A percentile compares a stretch with the other conserved stretches of the same genome.
These are phyloP conservation scores for Capronia americana DNA, from an alignment of 2,329 filamentous ascomycete genomes.

Conservation along the genomic window DNA sequence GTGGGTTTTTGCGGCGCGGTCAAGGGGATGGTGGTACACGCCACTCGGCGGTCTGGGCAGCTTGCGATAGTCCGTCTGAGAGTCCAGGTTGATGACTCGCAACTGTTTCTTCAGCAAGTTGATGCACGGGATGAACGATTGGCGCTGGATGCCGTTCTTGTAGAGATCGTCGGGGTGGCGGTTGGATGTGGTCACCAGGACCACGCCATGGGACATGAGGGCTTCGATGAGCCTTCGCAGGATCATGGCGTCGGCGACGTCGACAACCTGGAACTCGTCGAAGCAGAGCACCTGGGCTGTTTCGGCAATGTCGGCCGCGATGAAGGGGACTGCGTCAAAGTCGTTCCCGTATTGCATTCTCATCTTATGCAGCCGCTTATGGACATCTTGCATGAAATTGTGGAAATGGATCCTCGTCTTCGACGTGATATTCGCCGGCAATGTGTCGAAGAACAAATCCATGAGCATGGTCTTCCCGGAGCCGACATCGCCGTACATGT, in stretches of 20 bases:
- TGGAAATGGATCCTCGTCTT: slow-evolving; percentile 98
- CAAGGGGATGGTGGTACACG: slow-evolving; percentile 90
- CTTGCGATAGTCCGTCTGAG: slow-evolving; percentile 94
- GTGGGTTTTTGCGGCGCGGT: slow-evolving; percentile 76
- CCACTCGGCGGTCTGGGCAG: slow-evolving; percentile 90
- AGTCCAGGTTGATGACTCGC: slow-evolving; percentile 92
- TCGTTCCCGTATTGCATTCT: slow-evolving; percentile 90
- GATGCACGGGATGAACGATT: slow-evolving; percentile 95
- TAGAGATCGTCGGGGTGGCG: slow-evolving; percentile 96
- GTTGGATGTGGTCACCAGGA: slow-evolving; percentile 94
- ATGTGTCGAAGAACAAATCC: slow-evolving; percentile 95
- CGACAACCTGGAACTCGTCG: slow-evolving; percentile 98
- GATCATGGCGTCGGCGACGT: slow-evolving; percentile 99
- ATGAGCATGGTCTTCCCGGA: slow-evolving; percentile 99
- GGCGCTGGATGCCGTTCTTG: slow-evolving; percentile 95
- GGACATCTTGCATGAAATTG: slow-evolving; percentile 99
- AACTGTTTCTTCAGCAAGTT: slow-evolving; percentile 84
- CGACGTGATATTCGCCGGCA: slow-evolving; percentile 76
- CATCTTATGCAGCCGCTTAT: slow-evolving; percentile 85
- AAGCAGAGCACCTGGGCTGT: slow-evolving; percentile 89
- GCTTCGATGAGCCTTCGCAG: slow-evolving; percentile 82
- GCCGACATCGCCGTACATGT: slow-evolving; percentile 95
- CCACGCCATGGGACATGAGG: slow-evolving; percentile 95
- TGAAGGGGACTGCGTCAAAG: slow-evolving; percentile 86
- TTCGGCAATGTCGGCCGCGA: slow-evolving; percentile 92